These are phyloP conservation scores for Nitzschia putrida DNA, from an alignment of 108 stramenopile species.

Conservation along the genomic window DNA sequence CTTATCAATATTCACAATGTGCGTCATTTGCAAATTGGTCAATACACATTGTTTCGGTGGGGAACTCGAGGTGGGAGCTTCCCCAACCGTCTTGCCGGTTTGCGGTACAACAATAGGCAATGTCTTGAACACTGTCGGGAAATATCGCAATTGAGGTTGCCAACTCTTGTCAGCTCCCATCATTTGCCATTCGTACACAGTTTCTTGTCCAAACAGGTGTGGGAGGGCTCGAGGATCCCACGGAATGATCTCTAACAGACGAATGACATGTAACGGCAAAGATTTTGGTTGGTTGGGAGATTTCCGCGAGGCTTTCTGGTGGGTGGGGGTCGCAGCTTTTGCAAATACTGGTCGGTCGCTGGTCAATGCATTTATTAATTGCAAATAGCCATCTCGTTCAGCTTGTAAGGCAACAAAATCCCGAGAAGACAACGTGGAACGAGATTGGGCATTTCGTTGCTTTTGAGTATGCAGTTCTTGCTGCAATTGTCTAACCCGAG, in stretches of 20 bases:
- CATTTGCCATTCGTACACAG: slow-evolving; percentile 66
- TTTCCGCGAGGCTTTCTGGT: background rate
- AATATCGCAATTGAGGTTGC: slow-evolving; percentile 35
- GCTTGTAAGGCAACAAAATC: slow-evolving; percentile 39
- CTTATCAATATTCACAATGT: slow-evolving; percentile 46
- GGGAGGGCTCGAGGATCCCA: slow-evolving; percentile 54
- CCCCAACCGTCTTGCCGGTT: slow-evolving; percentile 27
- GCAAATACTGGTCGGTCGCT: slow-evolving; percentile 45
- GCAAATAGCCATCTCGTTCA: slow-evolving; percentile 46
- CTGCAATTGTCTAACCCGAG: slow-evolving; percentile 34
- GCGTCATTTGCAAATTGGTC: slow-evolving; percentile 39
- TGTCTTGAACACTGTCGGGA: slow-evolving; percentile 44
- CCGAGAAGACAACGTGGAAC: background rate
- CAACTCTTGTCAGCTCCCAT: slow-evolving; percentile 44
- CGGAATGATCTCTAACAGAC: slow-evolving; percentile 63
- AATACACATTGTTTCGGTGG: slow-evolving; percentile 49
- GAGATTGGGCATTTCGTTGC: slow-evolving; percentile 14
- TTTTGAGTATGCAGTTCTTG: slow-evolving; percentile 26
- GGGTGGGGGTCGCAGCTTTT: background rate
- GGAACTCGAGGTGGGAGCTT: slow-evolving; percentile 21
- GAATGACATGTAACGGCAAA: slow-evolving; percentile 54
- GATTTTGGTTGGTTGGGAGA: slow-evolving; percentile 8
- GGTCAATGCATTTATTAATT: slow-evolving; percentile 55
- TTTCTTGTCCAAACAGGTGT: slow-evolving; percentile 43
- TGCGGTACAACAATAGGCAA: slow-evolving; percentile 45